Evolutionary conservation across 208 protist genomes (phyloP).

Genomic region (Leishmania aethiopica): DNA sequence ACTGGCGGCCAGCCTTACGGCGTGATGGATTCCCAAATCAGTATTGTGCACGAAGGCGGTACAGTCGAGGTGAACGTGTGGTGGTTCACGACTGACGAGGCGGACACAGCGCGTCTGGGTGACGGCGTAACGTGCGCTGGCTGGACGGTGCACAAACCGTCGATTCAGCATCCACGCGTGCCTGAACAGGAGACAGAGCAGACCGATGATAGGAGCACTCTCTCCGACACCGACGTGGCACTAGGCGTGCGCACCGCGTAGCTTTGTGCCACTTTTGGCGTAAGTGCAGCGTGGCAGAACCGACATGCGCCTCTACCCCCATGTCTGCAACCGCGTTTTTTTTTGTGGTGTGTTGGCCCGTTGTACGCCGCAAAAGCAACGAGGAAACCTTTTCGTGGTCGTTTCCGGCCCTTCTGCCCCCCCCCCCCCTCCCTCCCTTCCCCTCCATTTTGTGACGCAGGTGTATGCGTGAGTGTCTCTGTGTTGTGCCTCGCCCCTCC

Average conservation of each 20-base stretch:
- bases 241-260: conserved; percentile 2
- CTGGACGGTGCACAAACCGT: conserved; percentile 23
- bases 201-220: background rate
- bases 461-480: background rate
- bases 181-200: background rate
- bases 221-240: conserved; percentile 9
- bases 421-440: background rate
- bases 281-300: background rate
- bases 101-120: conserved; percentile 20
- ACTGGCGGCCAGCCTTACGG: conserved; percentile 59
- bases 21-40: conserved; percentile 27
- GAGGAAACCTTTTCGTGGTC: background rate
- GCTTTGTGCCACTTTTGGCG: background rate
- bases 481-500: background rate
- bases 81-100: conserved; percentile 39
- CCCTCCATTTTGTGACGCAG: no score
- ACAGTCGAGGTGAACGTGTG: conserved; percentile 30
- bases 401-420: background rate
- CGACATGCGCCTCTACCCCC: background rate
- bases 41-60: conserved; percentile 57
- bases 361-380: background rate
- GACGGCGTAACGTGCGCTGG: conserved; percentile 33
- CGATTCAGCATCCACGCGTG: conserved; percentile 14
- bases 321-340: no score
- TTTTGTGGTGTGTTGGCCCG: background rate